Percentiles rank a stretch among this genome's conserved stretches.
Conservation (phyloP, 768 basidiomycete species). For the Astraeus odoratus region DNA sequence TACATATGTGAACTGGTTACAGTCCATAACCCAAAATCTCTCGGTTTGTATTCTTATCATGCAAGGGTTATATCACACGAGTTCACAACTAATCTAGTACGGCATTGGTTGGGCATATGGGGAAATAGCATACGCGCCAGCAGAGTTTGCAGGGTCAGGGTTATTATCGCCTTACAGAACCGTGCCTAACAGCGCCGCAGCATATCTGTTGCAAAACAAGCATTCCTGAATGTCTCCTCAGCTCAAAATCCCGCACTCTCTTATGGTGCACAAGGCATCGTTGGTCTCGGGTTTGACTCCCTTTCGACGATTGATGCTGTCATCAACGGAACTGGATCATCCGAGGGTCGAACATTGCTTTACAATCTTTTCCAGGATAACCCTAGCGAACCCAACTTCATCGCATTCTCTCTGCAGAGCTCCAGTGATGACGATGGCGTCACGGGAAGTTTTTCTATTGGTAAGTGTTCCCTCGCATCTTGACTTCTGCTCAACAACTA, state of each 20-base stretch:
- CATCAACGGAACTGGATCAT: constrained; percentile 50
- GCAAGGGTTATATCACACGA: neutral
- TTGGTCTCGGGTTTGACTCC: constrained; percentile 72
- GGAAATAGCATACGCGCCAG: constrained; percentile 50
- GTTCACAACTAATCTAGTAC: constrained; percentile 41
- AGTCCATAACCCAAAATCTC: constrained; percentile 51
- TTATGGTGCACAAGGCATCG: constrained; percentile 66
- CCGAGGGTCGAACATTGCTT: constrained; percentile 61
- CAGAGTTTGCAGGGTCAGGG: constrained; percentile 62
- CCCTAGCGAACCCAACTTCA: constrained; percentile 68
- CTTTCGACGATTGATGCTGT: constrained; percentile 65
- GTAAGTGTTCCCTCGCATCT: constrained; percentile 28
- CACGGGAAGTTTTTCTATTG: constrained; percentile 67
- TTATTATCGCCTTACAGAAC: neutral
- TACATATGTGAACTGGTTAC: constrained; percentile 6
- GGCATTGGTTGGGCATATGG: constrained; percentile 77
- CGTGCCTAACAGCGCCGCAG: constrained; percentile 29
- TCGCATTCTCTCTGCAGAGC: constrained; percentile 69
- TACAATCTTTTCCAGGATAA: constrained; percentile 72
- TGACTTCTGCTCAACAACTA: neutral
- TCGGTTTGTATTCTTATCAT: constrained; percentile 35
- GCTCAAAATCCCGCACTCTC: constrained; percentile 69
- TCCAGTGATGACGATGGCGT: constrained; percentile 48
- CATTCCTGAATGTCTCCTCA: constrained; percentile 54
- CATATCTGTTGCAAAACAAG: constrained; percentile 60